Base-by-base conservation (phyloP, 176 grass and related monocot species). In the Coix lacrymajobi region DNA sequence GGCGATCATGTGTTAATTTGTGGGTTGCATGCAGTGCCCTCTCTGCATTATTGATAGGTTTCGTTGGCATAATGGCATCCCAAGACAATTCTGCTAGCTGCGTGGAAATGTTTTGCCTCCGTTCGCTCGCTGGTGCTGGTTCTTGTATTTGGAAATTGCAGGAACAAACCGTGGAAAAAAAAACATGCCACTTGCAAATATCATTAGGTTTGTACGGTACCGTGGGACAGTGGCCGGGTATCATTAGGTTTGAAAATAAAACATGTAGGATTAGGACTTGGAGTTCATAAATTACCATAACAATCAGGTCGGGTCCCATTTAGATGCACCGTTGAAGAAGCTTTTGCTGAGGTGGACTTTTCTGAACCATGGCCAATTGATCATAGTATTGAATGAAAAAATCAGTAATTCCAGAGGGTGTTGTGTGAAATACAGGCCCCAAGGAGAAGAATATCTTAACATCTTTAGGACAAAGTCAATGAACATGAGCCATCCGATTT, bases 401-500 rank as follows among this genome's bases (percentile, higher is more conserved):
- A 32, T 2, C 1, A 39, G 26, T 3, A 85, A 72, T 75, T 1
- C 5, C 22, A 25, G 24, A 85, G 79, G 83, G 16, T 28, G 52
- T 2, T 8, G 0, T 9, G 54, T 19, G 57, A 83, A 76, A 74
- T 26, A 25, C 36, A 16, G 24, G 17, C 19, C 20, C 8, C 75
- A 29, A 30, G 39, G 83, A 69, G 73, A 88, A 38, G 38, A 40
- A 89, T 84, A 84, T 87, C 76, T 51, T 38, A 31, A 31, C 81
- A 79, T 87, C 77, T 45, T 46, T 37, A 22, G 58, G 84, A 65
- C 84, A 45, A 84, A 77, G 86, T 91, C 85, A 80, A 85, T 68
- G 92, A 48, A 36, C 43, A 78, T 19, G 66, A 89, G 40, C 72
- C 44, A n/a, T 69, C 40, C 13, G 24, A 76, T 62, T 82, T 65